Conservation (phyloP, 345 rosid species). For the Eucalyptus shirleyi region DNA sequence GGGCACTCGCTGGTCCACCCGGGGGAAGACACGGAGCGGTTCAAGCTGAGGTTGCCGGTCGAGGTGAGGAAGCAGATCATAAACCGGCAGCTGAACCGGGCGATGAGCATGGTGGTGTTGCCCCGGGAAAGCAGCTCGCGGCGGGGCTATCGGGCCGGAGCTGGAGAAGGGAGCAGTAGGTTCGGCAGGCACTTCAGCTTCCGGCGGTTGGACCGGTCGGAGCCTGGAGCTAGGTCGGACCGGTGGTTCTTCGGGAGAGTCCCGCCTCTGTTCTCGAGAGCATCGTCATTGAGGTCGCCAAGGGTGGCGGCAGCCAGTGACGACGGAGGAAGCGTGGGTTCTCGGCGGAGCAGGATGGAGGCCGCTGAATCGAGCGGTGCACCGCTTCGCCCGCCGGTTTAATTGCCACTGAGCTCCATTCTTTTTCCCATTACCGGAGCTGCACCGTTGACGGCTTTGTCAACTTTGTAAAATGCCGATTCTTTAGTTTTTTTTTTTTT, state of each 20-base stretch:
- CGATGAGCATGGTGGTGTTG: slow-evolving; percentile 43
- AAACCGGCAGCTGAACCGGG: slow-evolving; percentile 50
- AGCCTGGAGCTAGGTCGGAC: slow-evolving; percentile 16
- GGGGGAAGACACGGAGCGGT: slow-evolving; percentile 75
- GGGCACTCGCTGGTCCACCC: slow-evolving; percentile 88
- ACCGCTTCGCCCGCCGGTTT: slow-evolving; percentile 44
- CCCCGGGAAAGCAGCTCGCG: slow-evolving; percentile 41
- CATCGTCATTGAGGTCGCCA: slow-evolving; percentile 29
- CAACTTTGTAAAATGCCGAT: neutral
- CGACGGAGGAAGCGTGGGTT: slow-evolving; percentile 16
- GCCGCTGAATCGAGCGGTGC: neutral
- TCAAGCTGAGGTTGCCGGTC: slow-evolving; percentile 60
- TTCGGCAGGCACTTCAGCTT: slow-evolving; percentile 8
- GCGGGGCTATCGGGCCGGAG: slow-evolving; percentile 17
- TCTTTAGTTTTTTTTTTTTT: neutral
- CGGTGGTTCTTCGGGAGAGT: slow-evolving; percentile 38
- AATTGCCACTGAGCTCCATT: neutral
- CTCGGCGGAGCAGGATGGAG: slow-evolving; percentile 3
- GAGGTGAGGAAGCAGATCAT: slow-evolving; percentile 65
- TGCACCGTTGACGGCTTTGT: neutral
- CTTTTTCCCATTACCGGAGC: neutral
- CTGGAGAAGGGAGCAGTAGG: slow-evolving; percentile 19
- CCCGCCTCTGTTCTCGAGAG: slow-evolving; percentile 37
- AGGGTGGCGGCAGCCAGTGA: slow-evolving; percentile 16
- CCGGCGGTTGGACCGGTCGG: slow-evolving; percentile 14